These are phyloP conservation scores for Ophiostoma himal-ulmi DNA, from an alignment of 2,329 filamentous ascomycete genomes.

Conservation along the genomic window DNA sequence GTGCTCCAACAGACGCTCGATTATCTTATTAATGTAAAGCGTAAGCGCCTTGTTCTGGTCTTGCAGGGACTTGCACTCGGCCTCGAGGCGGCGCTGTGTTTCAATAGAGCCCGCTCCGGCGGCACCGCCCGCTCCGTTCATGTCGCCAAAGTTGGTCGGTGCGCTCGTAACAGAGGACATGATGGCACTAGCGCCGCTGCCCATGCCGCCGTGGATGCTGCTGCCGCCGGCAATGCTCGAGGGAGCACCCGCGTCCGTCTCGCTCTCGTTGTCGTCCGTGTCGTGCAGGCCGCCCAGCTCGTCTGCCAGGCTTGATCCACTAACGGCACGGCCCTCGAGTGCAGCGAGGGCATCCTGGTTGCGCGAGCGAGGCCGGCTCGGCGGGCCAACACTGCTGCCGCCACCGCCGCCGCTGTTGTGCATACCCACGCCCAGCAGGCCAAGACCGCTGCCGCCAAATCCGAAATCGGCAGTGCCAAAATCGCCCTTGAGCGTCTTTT, in stretches of 20 bases:
- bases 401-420: conserved; percentile 12
- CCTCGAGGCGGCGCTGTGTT: conserved; percentile 62
- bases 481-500: conserved; percentile 92
- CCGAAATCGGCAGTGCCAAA: conserved; percentile 78
- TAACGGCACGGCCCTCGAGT: conserved; percentile 49
- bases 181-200: not conserved
- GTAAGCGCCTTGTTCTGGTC: conserved; percentile 97
- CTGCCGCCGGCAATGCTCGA: conserved; percentile 7
- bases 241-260: conserved; percentile 11
- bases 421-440: conserved; percentile 5
- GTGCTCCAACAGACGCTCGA: conserved; percentile 87
- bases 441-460: conserved; percentile 45
- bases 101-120: conserved; percentile 32
- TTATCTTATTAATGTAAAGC: conserved; percentile 98
- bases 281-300: conserved; percentile 89
- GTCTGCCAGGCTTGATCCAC: conserved; percentile 63
- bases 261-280: conserved; percentile 34
- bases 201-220: conserved; percentile 12
- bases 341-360: conserved; percentile 61
- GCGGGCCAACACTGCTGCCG: conserved; percentile 14
- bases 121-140: not conserved
- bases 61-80: conserved; percentile 71
- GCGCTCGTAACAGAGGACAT: conserved; percentile 4
- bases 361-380: conserved; percentile 36
- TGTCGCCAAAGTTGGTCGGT: conserved; percentile 7